Percentiles rank a stretch among this genome's conserved stretches.
Evolutionary conservation across 345 rosid species (phyloP).

Genomic region (Mercurialis annua): DNA sequence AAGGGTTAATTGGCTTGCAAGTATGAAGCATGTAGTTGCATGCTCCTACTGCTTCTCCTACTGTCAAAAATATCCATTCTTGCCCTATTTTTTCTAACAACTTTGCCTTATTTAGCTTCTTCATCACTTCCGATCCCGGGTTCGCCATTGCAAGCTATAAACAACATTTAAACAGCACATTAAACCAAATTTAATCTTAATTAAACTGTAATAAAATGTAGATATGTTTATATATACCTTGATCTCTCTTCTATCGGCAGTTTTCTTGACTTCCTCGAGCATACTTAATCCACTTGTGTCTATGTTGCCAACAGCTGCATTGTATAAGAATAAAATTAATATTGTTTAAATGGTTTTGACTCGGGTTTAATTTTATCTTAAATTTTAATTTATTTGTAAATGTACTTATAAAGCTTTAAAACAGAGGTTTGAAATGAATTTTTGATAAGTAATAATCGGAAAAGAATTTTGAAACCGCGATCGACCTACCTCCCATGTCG

Average conservation of each 20-base stretch:
- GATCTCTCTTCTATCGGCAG: conserved; percentile 51
- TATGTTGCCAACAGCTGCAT: conserved; percentile 77
- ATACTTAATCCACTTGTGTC: conserved; percentile 96
- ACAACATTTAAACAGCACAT: neutral
- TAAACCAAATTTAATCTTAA: neutral
- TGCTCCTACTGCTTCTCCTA: conserved; percentile 84
- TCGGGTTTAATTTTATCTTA: too few species aligned
- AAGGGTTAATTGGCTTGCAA: conserved; percentile 32
- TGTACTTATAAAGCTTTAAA: too few species aligned
- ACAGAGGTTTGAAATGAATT: too few species aligned
- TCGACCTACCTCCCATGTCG: conserved; percentile 59
- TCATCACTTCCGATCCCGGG: conserved; percentile 90
- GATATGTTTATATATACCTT: conserved; percentile 35
- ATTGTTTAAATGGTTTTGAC: too few species aligned
- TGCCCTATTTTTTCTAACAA: conserved; percentile 61
- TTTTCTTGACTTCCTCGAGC: conserved; percentile 76
- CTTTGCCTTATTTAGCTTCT: conserved; percentile 76
- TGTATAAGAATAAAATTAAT: too few species aligned
- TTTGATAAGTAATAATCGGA: too few species aligned
- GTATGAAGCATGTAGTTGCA: conserved; percentile 78
- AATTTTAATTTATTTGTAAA: too few species aligned
- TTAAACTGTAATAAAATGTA: neutral
- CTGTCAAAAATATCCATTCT: conserved; percentile 77
- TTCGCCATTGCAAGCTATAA: conserved; percentile 69
- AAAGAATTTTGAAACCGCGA: too few species aligned